Base-by-base conservation (phyloP, 139 green algal species). In the Klebsormidium nitens region DNA sequence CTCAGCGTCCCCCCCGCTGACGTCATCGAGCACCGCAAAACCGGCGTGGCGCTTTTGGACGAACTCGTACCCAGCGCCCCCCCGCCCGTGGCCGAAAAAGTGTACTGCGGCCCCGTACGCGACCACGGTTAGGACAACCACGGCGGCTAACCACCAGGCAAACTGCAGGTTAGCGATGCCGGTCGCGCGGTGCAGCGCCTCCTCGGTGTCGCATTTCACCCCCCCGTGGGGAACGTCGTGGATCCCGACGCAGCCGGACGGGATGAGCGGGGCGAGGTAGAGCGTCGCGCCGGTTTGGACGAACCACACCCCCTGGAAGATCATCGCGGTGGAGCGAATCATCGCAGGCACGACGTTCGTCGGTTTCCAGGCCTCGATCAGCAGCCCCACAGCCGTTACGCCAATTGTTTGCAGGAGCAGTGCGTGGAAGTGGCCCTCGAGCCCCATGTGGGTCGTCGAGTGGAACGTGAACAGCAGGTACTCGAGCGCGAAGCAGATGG, bases 291-390 rank as follows among this genome's bases (percentile, higher is more conserved):
- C 66, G 31, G 49, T 74, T 50, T 74, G 66, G 50, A 8, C 8
- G 50, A 74, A 74, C 49, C 57, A 66, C 17, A 74, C 32, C 5
- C 66, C 66, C 35, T 74, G 66, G 38, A 74, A 4, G 17, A 35
- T 68, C 8, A 70, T 49, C 17, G 66, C 66, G 32, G 8, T 26
- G 52, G 29, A 36, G 42, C 50, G 50, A 46, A 44, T 40, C 3
- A 68, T 28, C 17, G 67, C 66, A 3, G 67, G 28, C 17, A 74
- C 50, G 50, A 74, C 67, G 42, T 28, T 69, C 32, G 14, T 19
- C 5, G 47, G 47, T 3, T 47, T 23, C 4, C 34, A 32, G 5
- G 66, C 66, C 2, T 8, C 38, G 31, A 74, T 29, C 19, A 59
- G 37, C 14, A 50, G 50, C 4, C 38, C 26, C 3, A 68, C 29